These are phyloP conservation scores for Protomyces gravidus DNA, from an alignment of 1,139 yeast genomes.

Conservation along the genomic window DNA sequence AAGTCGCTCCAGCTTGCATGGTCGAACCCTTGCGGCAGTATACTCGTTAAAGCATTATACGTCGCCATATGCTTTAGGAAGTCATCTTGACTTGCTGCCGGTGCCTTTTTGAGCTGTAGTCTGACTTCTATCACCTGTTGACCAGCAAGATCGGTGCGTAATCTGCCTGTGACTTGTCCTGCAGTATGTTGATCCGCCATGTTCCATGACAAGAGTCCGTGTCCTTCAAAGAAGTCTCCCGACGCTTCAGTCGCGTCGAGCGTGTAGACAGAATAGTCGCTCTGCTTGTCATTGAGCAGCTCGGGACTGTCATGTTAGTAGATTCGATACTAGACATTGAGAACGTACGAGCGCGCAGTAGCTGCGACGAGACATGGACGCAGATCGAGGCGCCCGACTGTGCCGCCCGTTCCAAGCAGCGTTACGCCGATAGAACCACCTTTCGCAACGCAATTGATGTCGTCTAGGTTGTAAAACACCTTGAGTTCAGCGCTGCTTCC, in stretches of 20 bases:
- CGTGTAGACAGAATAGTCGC: constrained; percentile 20
- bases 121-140: constrained; percentile 13
- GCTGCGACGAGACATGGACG: neutral
- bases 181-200: constrained; percentile 4
- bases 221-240: constrained; percentile 22
- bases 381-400: neutral
- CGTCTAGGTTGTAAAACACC: neutral
- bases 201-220: constrained; percentile 22
- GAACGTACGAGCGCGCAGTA: neutral
- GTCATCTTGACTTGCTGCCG: constrained; percentile 18
- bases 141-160: constrained; percentile 1
- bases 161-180: constrained; percentile 9
- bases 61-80: constrained; percentile 15
- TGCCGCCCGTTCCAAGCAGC: neutral
- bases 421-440: neutral
- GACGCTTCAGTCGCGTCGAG: constrained; percentile 25
- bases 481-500: neutral
- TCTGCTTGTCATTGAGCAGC: constrained; percentile 13
- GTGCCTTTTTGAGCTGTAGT: constrained; percentile 10
- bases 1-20: constrained; percentile 16
- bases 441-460: neutral
- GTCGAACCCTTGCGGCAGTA: constrained; percentile 15
- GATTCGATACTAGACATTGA: no score
- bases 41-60: constrained; percentile 16
- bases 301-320: constrained; percentile 6